Evolutionary conservation across 2,329 filamentous ascomycete genomes (phyloP), one percentile per base, ranked within the genome.

Genomic region (Colletotrichum truncatum): DNA sequence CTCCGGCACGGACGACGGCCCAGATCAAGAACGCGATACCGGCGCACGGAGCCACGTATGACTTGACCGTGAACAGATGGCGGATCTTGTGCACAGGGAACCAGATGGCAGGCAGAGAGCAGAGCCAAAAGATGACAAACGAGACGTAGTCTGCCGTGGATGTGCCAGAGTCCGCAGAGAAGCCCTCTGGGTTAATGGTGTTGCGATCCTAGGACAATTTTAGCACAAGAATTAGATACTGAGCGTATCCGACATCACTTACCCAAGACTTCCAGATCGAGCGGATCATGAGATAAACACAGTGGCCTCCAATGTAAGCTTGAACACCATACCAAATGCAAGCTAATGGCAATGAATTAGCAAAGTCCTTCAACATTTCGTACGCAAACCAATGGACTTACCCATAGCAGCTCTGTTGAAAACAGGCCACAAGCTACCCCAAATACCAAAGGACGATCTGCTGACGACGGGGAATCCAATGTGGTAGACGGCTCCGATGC

Each of bases 311-410:
- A 68, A 97, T 97, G 81, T 93, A 97, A 6, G 87, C 80, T 75
- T 96, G 93, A 25, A 97, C 93, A 52, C 92, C 93, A 68, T 94
- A 95, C 93, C 93, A 97, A 67, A 97, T 88, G 70, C 92, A 94
- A 2, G 92, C 91, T 84, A 32, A 1, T 1, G 3, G 4, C 4
- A 7, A 3, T 9, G 32, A n/a, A n/a, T 67, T 11, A 66, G 56
- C 4, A 23, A 16, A 4, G 18, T 1, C 25, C 18, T 14, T 25
- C 6, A 14, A 4, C 23, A 12, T 18, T 10, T 12, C 8, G 23
- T n/a, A n/a, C n/a, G n/a, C n/a, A n/a, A n/a, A n/a, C n/a, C n/a
- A n/a, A 4, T 4, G 23, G 36, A 72, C 80, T 73, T 73, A 83
- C 81, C 85, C 86, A 97, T 94, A 6, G 89, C 93, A n/a, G 93